Base-by-base conservation (phyloP, 768 basidiomycete genomes). In the Gyrodon lividus region DNA sequence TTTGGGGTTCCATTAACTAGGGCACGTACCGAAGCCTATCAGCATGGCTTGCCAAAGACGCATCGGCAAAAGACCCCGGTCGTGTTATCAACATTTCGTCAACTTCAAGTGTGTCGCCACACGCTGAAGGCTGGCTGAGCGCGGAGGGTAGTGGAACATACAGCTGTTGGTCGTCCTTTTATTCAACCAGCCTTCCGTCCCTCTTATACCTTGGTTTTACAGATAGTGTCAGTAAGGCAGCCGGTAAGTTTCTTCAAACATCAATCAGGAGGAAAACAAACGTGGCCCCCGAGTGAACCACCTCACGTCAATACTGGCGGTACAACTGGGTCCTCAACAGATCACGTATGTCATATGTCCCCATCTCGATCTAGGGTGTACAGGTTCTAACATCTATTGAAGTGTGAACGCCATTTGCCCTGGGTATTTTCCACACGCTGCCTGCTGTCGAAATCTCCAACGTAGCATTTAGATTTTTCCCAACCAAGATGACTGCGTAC, bases 141-240 rank as follows among this genome's bases (percentile, higher is more conserved):
- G 70, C 67, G 2, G 68, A 64, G 1, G 86, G 84, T 0, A 77
- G 70, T 24, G 91, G 90, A 4, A 81, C 86, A 7, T 93, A 86
- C 84, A 84, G 83, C 61, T 92, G 89, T 92, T 56, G 51, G 88
- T 81, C 16, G 7, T 28, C 17, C n/a, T n/a, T 28, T 2, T 35
- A n/a, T 39, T 47, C 41, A 45, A 4, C 19, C 30, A 43, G 3
- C 19, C 33, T 51, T 20, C 31, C 37, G 26, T 31, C 26, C 46
- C 28, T 39, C 43, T 55, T 41, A 38, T 12, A 5, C 20, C 14
- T 43, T 39, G 33, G 19, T 22, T 56, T 19, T 33, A 17, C 22
- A 92, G 89, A 92, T 64, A 80, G 83, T 59, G 74, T 89, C 6
- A 90, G 88, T 68, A 92, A 92, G 70, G 90, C 90, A n/a, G 89